Evolutionary conservation across 139 green algal species (phyloP).

Genomic region (Trebouxia sp.): DNA sequence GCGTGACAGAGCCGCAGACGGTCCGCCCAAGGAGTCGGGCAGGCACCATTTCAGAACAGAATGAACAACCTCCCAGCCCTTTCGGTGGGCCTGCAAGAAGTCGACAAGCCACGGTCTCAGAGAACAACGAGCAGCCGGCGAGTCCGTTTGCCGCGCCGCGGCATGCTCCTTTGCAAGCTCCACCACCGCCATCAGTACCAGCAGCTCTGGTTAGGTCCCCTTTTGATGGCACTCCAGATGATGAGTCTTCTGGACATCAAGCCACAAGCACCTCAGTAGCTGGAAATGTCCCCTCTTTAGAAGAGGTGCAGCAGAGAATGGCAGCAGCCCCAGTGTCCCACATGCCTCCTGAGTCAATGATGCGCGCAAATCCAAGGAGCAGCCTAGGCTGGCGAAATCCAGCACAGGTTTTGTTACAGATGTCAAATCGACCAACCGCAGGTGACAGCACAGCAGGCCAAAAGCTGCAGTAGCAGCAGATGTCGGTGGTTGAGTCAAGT

Average conservation of each 20-base stretch:
- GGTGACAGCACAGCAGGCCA: too few relatives aligned
- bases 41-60: not conserved
- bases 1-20: not conserved
- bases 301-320: constrained; percentile 3
- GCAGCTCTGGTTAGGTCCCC: not conserved
- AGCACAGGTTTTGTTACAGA: not conserved
- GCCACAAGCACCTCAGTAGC: too few relatives aligned
- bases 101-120: not conserved
- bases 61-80: not conserved
- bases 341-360: not conserved
- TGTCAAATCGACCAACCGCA: too few relatives aligned
- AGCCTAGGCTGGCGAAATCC: not conserved
- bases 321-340: not conserved
- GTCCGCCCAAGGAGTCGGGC: not conserved
- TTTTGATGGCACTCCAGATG: too few relatives aligned
- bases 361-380: not conserved
- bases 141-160: not conserved
- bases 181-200: not conserved
- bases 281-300: not conserved
- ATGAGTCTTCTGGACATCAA: too few relatives aligned
- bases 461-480: not conserved
- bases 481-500: too few relatives aligned
- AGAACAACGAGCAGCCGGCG: not conserved
- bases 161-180: too few relatives aligned
- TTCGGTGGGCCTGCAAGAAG: not conserved